Evolutionary conservation across 352 stramenopile species (phyloP), one percentile per base, ranked within the genome.

Genomic region (Phytophthora aleatoria): DNA sequence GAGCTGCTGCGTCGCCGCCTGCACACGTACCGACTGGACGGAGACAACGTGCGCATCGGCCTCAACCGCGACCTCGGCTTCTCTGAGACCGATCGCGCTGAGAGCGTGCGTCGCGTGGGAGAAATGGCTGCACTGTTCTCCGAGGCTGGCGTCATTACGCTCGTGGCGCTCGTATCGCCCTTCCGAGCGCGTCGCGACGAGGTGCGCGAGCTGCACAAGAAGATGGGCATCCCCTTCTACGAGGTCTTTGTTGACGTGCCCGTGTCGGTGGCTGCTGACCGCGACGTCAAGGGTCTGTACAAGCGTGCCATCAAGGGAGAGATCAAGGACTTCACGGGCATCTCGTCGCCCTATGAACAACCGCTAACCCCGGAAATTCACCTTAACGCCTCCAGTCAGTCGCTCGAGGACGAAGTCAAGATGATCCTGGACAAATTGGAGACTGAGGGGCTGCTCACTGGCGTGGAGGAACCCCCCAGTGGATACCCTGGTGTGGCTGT

Each of bases 171-270:
- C 8, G 98, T 99, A 33, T 98, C 89, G 35, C 97, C 97, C 0
- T 99, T 99, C 75, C 85, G 93, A 16, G 90, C 70, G 0, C 95
- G 96, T 71, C 85, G 97, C 5, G 97, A 99, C 67, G 84, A 92
- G 28, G 97, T 98, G 13, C 86, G 97, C 11, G 94, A 98, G 57
- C 79, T 98, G 10, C 86, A 94, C 67, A 57, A 81, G 66, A 90
- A 91, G 41, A 98, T 99, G 84, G 85, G 88, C 50, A 96, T 99
- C 55, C 92, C 94, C 3, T 99, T 99, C 83, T 98, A 98, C 67
- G 97, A 99, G 80, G 96, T 99, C 6, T 99, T 99, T 76, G 93
- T 99, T 43, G 97, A 99, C 73, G 97, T 99, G 15, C 94, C 97
- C 0, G 82, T 99, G 11, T 90, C 98, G 3, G 96, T 99, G 13